phyloP scores from a whole-genome alignment of 1,284 basidiomycete genomes.

The Fistulinella cinereoalba region DNA sequence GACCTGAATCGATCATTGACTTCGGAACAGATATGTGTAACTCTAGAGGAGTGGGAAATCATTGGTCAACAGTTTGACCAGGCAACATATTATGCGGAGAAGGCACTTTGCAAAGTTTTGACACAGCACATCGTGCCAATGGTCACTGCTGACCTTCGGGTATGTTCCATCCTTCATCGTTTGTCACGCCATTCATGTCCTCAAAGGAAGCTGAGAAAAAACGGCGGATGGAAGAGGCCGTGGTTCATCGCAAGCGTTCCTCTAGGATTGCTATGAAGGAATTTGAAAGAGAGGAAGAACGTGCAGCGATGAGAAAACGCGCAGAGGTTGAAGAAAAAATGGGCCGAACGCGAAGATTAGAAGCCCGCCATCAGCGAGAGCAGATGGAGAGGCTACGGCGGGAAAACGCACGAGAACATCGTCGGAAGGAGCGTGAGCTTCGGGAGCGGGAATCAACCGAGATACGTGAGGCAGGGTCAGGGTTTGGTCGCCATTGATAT shows the following conservation, averaged over 20 bases:
- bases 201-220: constrained; percentile 62
- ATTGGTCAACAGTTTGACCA: constrained; percentile 70
- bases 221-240: constrained; percentile 60
- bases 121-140: constrained; percentile 62
- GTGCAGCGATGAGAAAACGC: constrained; percentile 48
- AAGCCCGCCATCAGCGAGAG: constrained; percentile 63
- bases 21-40: constrained; percentile 64
- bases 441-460: constrained; percentile 26
- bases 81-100: constrained; percentile 77
- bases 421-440: constrained; percentile 49
- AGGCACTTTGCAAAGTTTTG: constrained; percentile 69
- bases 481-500: constrained; percentile 10
- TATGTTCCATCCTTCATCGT: constrained; percentile 10
- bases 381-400: constrained; percentile 58
- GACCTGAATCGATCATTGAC: not conserved
- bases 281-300: constrained; percentile 66
- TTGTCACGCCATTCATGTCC: constrained; percentile 5
- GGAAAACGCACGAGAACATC: constrained; percentile 53
- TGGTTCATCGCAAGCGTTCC: constrained; percentile 79
- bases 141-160: constrained; percentile 58
- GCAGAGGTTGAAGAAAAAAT: constrained; percentile 64
- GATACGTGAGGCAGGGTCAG: constrained; percentile 5
- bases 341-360: constrained; percentile 57
- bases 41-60: constrained; percentile 77
- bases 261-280: constrained; percentile 78